Percentiles rank a stretch among this genome's conserved stretches.
These are phyloP conservation scores for Tetracentron sinense DNA, from an alignment of 164 flowering plant species.

Conservation along the genomic window DNA sequence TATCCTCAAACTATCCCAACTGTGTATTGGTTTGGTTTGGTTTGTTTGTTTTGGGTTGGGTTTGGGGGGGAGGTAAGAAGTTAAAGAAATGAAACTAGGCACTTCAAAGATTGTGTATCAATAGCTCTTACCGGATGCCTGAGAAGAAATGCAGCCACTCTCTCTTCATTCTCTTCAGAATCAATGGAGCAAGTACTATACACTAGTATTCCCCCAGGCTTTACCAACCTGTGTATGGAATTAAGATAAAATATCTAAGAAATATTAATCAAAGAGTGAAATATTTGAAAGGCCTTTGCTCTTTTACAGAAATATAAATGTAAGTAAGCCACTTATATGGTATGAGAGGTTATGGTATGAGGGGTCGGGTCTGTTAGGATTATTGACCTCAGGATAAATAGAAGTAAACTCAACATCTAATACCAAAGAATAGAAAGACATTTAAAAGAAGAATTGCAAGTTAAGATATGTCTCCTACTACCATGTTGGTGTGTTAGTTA, in stretches of 20 bases:
- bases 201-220: constrained; percentile 75
- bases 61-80: too few relatives aligned
- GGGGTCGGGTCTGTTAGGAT: background rate
- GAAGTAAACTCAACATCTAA: background rate
- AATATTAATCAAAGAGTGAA: background rate
- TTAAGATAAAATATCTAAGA: background rate
- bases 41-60: too few relatives aligned
- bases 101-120: background rate
- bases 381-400: too few relatives aligned
- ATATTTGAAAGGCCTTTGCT: background rate
- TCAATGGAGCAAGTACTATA: constrained; percentile 96
- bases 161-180: constrained; percentile 86
- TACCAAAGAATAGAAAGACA: background rate
- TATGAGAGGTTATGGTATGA: too few relatives aligned
- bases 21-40: background rate
- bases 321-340: background rate
- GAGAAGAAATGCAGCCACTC: constrained; percentile 73
- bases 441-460: background rate
- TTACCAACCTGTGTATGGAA: constrained; percentile 52
- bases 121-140: constrained; percentile 59
- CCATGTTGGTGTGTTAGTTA: background rate
- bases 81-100: background rate
- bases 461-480: background rate
- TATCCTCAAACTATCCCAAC: background rate
- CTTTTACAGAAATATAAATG: background rate